A percentile compares a stretch with the other conserved stretches of the same genome.
phyloP scores from a whole-genome alignment of 305 asterid species.

The Fraxinus nigra region DNA sequence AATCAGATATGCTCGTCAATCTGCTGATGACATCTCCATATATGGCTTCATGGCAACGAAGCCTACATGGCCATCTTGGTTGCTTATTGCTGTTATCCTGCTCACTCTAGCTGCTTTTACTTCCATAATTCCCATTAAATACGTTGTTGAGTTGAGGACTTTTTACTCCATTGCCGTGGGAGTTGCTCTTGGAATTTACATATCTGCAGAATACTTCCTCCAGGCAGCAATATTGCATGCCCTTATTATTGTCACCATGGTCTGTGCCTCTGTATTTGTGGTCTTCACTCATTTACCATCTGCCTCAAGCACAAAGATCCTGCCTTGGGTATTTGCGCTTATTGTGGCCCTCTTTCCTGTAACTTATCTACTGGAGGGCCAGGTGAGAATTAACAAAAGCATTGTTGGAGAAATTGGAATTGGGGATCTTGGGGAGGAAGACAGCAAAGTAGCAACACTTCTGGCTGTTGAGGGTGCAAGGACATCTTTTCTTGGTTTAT shows the following conservation, averaged over 20 bases:
- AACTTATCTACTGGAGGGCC: conserved; percentile 93
- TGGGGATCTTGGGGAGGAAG: conserved; percentile 67
- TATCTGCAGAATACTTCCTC: conserved; percentile 93
- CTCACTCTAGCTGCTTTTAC: conserved; percentile 93
- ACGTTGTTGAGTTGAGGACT: conserved; percentile 82
- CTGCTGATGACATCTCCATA: conserved; percentile 90
- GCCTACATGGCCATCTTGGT: conserved; percentile 99
- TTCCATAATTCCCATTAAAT: conserved; percentile 81
- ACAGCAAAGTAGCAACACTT: conserved; percentile 66
- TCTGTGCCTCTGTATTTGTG: conserved; percentile 79
- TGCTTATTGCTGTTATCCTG: conserved; percentile 79
- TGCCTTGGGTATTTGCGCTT: conserved; percentile 94
- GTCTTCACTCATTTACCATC: conserved; percentile 97
- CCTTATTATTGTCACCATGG: conserved; percentile 88
- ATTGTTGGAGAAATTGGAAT: conserved; percentile 48
- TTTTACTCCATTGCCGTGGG: conserved; percentile 79
- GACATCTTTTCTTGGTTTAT: conserved; percentile 90
- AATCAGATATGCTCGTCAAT: conserved; percentile 76
- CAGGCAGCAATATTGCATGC: conserved; percentile 80
- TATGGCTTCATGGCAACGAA: conserved; percentile 85
- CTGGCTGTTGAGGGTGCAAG: conserved; percentile 96
- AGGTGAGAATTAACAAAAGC: conserved; percentile 66
- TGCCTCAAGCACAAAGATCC: conserved; percentile 86
- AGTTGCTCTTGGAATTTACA: conserved; percentile 79
- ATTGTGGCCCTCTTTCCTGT: conserved; percentile 98